Evolutionary conservation across 2,329 filamentous ascomycete genomes (phyloP).

Genomic region (Penicillium sp.): DNA sequence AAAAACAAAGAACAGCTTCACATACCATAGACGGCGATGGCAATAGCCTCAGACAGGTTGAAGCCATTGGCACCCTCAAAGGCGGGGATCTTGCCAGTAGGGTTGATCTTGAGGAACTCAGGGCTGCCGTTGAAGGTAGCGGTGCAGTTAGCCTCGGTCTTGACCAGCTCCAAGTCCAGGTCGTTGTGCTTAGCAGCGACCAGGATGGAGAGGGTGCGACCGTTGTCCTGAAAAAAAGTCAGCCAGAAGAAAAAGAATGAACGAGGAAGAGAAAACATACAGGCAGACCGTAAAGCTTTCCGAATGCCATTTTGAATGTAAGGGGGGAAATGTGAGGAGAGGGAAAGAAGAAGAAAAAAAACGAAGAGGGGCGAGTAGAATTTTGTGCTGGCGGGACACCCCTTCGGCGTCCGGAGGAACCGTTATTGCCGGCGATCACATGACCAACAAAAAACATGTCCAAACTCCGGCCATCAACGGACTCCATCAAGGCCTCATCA

Average conservation of each 20-base stretch:
- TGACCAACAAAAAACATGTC: constrained; percentile 24
- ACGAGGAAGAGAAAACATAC: constrained; percentile 51
- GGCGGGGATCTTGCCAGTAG: constrained; percentile 85
- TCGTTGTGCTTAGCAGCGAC: constrained; percentile 97
- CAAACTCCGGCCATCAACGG: constrained; percentile 5
- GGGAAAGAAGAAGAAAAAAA: constrained; percentile 10
- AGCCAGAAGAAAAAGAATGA: not conserved
- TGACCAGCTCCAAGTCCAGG: constrained; percentile 81
- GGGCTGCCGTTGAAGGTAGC: constrained; percentile 60
- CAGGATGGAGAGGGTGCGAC: constrained; percentile 81
- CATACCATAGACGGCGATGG: constrained; percentile 97
- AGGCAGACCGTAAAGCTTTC: constrained; percentile 87
- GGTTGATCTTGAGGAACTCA: constrained; percentile 82
- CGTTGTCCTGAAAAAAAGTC: constrained; percentile 66
- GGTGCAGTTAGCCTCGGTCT: constrained; percentile 52
- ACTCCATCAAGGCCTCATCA: not conserved
- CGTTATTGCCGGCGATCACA: constrained; percentile 18
- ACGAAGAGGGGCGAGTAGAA: constrained; percentile 24
- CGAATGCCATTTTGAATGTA: constrained; percentile 77
- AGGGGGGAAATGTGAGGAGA: constrained; percentile 11
- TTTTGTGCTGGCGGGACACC: constrained; percentile 22
- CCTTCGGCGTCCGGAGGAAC: constrained; percentile 20
- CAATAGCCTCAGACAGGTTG: constrained; percentile 81
- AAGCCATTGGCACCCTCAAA: constrained; percentile 93
- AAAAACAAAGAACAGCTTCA: constrained; percentile 34